Conservation (phyloP, 257 asterid genomes). For the Solanum chmielewskii region DNA sequence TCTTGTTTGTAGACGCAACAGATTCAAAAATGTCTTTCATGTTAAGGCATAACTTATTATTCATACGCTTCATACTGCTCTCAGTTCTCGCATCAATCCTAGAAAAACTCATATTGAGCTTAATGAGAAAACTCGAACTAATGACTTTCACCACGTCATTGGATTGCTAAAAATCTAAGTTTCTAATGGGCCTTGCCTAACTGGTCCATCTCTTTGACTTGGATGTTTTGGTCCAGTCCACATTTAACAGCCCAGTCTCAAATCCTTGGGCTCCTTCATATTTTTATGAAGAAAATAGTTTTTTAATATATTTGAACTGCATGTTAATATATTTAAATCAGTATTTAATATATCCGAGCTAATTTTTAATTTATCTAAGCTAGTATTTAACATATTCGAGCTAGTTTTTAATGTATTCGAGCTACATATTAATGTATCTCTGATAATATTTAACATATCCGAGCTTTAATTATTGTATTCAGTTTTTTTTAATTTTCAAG, state of each 20-base stretch:
- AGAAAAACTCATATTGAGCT: background rate
- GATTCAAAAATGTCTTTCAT: background rate
- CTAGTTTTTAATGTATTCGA: too few relatives aligned
- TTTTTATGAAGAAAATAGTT: background rate
- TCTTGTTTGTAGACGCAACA: background rate
- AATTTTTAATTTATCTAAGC: too few relatives aligned
- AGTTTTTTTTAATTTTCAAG: too few relatives aligned
- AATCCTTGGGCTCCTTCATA: background rate
- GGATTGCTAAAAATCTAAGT: too few relatives aligned
- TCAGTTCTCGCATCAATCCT: background rate
- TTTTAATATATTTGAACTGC: too few relatives aligned
- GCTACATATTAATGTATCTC: too few relatives aligned
- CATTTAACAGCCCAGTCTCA: background rate
- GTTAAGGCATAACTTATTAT: background rate
- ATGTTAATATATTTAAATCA: too few relatives aligned
- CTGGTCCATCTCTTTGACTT: background rate
- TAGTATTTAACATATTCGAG: too few relatives aligned
- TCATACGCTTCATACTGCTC: background rate
- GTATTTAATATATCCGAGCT: accelerated
- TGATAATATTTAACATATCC: too few relatives aligned
- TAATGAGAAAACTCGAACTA: background rate
- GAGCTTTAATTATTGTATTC: too few relatives aligned
- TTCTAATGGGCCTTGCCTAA: background rate
- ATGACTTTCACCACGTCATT: background rate
- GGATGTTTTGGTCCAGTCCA: background rate